phyloP scores from a whole-genome alignment of 768 basidiomycete genomes.

The Sarcodon sp. region DNA sequence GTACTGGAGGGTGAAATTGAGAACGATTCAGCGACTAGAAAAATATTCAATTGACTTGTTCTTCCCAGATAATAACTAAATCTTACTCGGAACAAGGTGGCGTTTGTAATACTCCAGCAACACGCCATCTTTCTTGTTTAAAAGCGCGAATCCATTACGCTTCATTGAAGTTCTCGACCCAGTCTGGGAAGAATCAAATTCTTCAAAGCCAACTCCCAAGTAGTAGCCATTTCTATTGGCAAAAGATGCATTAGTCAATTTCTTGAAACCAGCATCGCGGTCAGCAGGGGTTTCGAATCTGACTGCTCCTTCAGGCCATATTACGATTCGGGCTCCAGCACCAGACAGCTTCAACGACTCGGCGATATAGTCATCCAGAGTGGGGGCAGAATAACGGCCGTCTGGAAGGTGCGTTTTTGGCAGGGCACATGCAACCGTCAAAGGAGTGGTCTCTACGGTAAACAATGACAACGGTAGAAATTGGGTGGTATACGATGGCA shows the following conservation, averaged over 20 bases:
- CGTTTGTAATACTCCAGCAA: slow-evolving; percentile 58
- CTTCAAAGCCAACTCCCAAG: slow-evolving; percentile 66
- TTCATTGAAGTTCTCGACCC: slow-evolving; percentile 22
- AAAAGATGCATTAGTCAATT: slow-evolving; percentile 20
- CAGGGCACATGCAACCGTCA: slow-evolving; percentile 56
- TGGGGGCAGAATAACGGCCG: slow-evolving; percentile 20
- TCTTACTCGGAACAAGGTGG: slow-evolving; percentile 66
- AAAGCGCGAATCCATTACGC: slow-evolving; percentile 53
- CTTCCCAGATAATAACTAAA: not conserved
- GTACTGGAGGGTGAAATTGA: slow-evolving; percentile 37
- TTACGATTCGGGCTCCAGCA: slow-evolving; percentile 35
- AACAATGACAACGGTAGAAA: slow-evolving; percentile 26
- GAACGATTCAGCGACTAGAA: slow-evolving; percentile 68
- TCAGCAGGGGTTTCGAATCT: slow-evolving; percentile 40
- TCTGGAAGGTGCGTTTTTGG: slow-evolving; percentile 33
- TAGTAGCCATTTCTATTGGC: slow-evolving; percentile 21
- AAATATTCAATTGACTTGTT: slow-evolving; percentile 3
- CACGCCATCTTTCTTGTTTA: slow-evolving; percentile 26
- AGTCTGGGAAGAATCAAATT: slow-evolving; percentile 30
- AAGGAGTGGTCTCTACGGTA: slow-evolving; percentile 30
- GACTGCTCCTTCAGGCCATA: slow-evolving; percentile 80
- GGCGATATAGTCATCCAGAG: slow-evolving; percentile 45
- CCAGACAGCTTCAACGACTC: slow-evolving; percentile 36
- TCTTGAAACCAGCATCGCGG: slow-evolving; percentile 32
- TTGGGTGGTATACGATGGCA: slow-evolving; percentile 41